Conservation (phyloP, 345 rosid genomes). For the Iberis pinnata region DNA sequence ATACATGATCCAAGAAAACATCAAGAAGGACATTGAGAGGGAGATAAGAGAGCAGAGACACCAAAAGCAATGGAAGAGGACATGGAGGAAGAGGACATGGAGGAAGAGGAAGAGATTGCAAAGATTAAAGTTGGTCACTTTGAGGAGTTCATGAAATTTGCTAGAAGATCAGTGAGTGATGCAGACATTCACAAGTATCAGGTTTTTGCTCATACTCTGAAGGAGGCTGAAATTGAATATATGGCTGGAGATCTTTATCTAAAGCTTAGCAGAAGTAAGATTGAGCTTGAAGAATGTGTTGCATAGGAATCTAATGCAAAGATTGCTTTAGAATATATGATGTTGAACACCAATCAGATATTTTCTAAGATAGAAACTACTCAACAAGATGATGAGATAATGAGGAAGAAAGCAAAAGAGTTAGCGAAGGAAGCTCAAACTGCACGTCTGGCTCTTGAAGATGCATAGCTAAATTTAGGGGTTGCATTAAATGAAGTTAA, state of each 20-base stretch:
- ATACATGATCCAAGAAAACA: conserved; percentile 62
- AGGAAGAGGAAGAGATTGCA: conserved; percentile 34
- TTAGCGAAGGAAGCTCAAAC: conserved; percentile 61
- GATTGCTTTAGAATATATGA: conserved; percentile 71
- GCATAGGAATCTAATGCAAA: conserved; percentile 57
- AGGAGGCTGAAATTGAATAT: conserved; percentile 66
- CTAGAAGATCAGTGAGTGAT: conserved; percentile 30
- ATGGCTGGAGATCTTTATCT: too few species aligned
- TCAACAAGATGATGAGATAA: conserved; percentile 56
- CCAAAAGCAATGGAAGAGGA: conserved; percentile 45
- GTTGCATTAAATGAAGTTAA: conserved; percentile 79
- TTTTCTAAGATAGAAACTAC: conserved; percentile 63
- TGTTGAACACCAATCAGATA: conserved; percentile 61
- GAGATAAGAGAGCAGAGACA: conserved; percentile 25
- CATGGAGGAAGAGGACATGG: too few species aligned
- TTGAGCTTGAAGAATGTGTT: conserved; percentile 66
- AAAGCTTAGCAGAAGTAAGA: conserved; percentile 63
- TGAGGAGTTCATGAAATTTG: conserved; percentile 31
- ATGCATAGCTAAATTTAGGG: conserved; percentile 59
- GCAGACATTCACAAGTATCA: conserved; percentile 33
- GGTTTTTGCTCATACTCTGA: conserved; percentile 32
- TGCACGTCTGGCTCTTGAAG: conserved; percentile 49
- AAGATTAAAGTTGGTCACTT: conserved; percentile 31
- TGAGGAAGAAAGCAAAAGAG: conserved; percentile 59
- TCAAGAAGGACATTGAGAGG: conserved; percentile 39